Evolutionary conservation across 2,329 filamentous ascomycete species (phyloP).

Genomic region (Apiospora rasikravindrae): DNA sequence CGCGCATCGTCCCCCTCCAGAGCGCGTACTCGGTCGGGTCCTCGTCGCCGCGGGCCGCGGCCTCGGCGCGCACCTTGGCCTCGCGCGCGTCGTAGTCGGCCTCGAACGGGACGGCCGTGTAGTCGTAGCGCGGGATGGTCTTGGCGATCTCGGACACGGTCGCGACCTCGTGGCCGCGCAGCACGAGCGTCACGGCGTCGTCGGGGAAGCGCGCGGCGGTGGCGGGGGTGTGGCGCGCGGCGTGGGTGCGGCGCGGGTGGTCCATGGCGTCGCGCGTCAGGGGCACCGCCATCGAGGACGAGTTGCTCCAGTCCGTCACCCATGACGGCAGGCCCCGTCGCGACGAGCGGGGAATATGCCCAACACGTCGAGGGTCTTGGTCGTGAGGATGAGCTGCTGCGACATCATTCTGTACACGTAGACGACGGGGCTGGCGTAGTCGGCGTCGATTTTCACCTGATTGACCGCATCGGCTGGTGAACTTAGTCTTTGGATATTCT

Average conservation of each 20-base stretch:
- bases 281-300: neutral
- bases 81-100: neutral
- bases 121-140: neutral
- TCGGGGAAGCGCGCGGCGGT: neutral
- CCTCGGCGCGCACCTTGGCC: neutral
- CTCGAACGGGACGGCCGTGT: neutral
- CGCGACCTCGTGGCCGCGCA: neutral
- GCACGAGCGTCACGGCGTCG: neutral
- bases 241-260: constrained; percentile 17
- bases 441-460: constrained; percentile 8
- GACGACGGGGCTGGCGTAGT: constrained; percentile 11
- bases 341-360: neutral
- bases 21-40: neutral
- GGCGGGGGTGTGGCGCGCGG: neutral
- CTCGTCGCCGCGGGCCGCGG: neutral
- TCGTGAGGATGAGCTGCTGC: constrained; percentile 5
- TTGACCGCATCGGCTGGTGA: neutral
- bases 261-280: constrained; percentile 17
- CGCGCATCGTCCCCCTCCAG: neutral
- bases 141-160: neutral
- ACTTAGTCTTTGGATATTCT: neutral
- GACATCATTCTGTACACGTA: constrained; percentile 17
- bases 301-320: constrained; percentile 22
- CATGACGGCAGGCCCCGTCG: constrained; percentile 14
- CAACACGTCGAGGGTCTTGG: neutral